phyloP scores from a whole-genome alignment of 305 asterid species.

The Ruellia speciosa region DNA sequence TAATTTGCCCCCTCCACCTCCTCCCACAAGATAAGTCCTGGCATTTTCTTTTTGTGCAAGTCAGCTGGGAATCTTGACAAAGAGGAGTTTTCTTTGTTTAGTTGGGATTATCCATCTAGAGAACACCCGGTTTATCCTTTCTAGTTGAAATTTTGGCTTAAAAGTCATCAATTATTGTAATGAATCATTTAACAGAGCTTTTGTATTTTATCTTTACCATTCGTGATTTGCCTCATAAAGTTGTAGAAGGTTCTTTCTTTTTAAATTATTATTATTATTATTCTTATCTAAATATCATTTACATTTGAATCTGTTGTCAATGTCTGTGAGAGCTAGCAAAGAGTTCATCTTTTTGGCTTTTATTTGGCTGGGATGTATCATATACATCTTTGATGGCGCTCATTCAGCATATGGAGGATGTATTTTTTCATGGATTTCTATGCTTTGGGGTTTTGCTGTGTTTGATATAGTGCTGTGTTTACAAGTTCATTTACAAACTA shows the following conservation, averaged over 20 bases:
- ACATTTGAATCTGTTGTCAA: background rate
- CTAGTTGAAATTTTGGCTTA: background rate
- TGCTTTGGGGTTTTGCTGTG: too few species aligned
- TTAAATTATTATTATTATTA: too few species aligned
- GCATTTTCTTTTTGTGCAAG: conserved; percentile 3
- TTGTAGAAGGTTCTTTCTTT: background rate
- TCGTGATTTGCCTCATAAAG: background rate
- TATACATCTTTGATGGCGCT: too few species aligned
- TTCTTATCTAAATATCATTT: too few species aligned
- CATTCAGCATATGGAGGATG: too few species aligned
- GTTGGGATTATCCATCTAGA: background rate
- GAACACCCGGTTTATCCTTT: background rate
- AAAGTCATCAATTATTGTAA: background rate
- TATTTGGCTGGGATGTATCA: too few species aligned
- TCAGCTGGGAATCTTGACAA: background rate
- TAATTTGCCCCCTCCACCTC: conserved; percentile 41
- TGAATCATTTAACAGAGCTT: background rate
- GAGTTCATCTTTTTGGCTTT: too few species aligned
- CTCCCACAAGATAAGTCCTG: conserved; percentile 26
- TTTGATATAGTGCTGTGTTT: too few species aligned
- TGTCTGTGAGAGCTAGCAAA: too few species aligned
- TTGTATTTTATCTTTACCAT: too few species aligned
- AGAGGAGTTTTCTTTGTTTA: background rate
- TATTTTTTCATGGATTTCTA: too few species aligned
- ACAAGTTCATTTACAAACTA: too few species aligned